phyloP scores from a whole-genome alignment of 257 asterid species.

The Sherardia arvensis region DNA sequence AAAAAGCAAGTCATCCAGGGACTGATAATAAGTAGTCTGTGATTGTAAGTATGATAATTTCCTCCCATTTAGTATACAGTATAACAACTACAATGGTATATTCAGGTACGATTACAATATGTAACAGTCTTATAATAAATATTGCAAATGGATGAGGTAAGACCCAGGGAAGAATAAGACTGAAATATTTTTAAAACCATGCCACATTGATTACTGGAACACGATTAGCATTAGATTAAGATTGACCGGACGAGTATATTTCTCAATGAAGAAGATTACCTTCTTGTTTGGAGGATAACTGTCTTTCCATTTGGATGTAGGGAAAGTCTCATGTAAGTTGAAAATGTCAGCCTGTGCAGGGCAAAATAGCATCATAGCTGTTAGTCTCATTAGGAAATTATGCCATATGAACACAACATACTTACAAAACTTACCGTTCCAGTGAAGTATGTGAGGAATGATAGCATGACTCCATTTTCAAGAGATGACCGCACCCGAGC shows the following conservation, averaged over 20 bases:
- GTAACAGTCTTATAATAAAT: not conserved
- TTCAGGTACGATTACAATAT: not conserved
- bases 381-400: slow-evolving; percentile 6
- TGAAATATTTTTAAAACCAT: not conserved
- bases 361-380: slow-evolving; percentile 9
- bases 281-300: slow-evolving; percentile 60
- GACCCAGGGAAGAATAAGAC: not conserved
- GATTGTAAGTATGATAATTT: not conserved
- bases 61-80: not conserved
- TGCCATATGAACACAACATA: slow-evolving; percentile 13
- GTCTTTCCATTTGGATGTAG: slow-evolving; percentile 76
- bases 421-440: slow-evolving; percentile 73
- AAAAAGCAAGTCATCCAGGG: slow-evolving; percentile 6
- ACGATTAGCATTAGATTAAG: not conserved
- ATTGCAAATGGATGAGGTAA: not conserved
- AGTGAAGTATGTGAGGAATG: slow-evolving; percentile 84
- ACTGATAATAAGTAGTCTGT: not conserved
- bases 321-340: slow-evolving; percentile 58
- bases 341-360: slow-evolving; percentile 64
- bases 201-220: not conserved
- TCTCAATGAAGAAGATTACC: slow-evolving; percentile 29
- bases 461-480: slow-evolving; percentile 80
- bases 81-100: not conserved
- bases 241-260: not conserved
- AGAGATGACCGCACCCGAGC: slow-evolving; percentile 78